Evolutionary conservation across 1,284 basidiomycete genomes (phyloP).

Genomic region (Leccinum huronense): DNA sequence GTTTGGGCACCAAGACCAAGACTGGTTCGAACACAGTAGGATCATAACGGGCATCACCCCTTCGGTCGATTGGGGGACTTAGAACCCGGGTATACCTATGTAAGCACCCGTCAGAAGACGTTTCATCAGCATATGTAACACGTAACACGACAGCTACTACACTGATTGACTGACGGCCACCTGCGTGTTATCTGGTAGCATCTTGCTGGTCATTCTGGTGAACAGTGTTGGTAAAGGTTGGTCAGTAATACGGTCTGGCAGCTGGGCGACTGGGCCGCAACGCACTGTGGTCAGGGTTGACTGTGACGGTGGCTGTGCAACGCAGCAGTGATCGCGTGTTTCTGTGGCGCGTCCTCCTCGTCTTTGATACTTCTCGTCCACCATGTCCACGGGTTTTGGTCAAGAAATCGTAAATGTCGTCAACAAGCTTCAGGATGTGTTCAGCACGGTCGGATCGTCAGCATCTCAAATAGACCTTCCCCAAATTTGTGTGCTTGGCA

Average conservation of each 20-base stretch:
- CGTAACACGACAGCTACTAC: not conserved
- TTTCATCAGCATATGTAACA: no score
- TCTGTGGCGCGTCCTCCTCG: slow-evolving; percentile 18
- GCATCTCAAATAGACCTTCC: slow-evolving; percentile 79
- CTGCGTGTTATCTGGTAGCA: not conserved
- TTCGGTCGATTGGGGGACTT: not conserved
- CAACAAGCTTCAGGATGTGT: slow-evolving; percentile 86
- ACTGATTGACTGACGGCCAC: not conserved
- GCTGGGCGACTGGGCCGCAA: not conserved
- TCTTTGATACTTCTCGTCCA: slow-evolving; percentile 16
- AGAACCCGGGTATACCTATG: not conserved
- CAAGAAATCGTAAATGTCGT: slow-evolving; percentile 73
- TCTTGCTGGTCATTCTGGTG: not conserved
- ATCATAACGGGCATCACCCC: not conserved
- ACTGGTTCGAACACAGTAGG: not conserved
- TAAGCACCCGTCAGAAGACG: no score
- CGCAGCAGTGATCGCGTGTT: slow-evolving; percentile 29
- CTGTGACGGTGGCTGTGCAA: slow-evolving; percentile 29
- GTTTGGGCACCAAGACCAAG: not conserved
- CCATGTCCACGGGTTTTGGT: slow-evolving; percentile 68
- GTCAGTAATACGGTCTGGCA: not conserved
- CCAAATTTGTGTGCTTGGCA: slow-evolving; percentile 83
- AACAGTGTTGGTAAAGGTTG: not conserved
- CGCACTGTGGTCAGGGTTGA: not conserved
- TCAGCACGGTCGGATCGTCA: slow-evolving; percentile 74